These are phyloP conservation scores for Leucocoprinus birnbaumii DNA, from an alignment of 768 basidiomycete genomes.

Conservation along the genomic window DNA sequence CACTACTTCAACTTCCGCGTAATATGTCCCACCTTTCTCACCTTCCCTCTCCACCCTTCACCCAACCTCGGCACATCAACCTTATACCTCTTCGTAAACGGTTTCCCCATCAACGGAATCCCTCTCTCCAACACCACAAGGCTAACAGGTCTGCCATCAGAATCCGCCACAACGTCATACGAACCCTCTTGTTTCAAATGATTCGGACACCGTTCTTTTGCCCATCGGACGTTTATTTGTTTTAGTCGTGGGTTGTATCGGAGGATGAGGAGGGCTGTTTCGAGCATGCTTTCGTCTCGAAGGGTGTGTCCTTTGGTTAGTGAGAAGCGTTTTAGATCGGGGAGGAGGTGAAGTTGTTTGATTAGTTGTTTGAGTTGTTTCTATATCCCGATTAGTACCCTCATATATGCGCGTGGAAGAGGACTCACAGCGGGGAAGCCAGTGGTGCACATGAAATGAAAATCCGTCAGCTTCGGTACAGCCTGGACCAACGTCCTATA, in stretches of 20 bases:
- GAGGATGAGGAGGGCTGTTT: constrained; percentile 35
- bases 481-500: constrained; percentile 32
- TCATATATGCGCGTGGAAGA: not conserved
- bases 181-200: constrained; percentile 47
- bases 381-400: constrained; percentile 18
- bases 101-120: constrained; percentile 35
- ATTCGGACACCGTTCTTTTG: constrained; percentile 41
- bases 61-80: not conserved
- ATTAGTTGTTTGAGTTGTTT: constrained; percentile 41
- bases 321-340: constrained; percentile 40
- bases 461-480: constrained; percentile 38
- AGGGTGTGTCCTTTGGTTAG: constrained; percentile 49
- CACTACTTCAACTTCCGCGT: not conserved
- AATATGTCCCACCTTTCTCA: constrained; percentile 2
- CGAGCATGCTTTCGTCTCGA: constrained; percentile 41
- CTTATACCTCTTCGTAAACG: constrained; percentile 33
- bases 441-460: constrained; percentile 52
- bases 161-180: constrained; percentile 31
- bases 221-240: constrained; percentile 48
- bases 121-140: constrained; percentile 36
- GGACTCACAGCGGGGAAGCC: constrained; percentile 36
- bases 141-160: constrained; percentile 20
- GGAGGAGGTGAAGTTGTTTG: constrained; percentile 32
- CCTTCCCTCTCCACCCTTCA: constrained; percentile 5
- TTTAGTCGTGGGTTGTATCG: constrained; percentile 29